Percentiles rank a stretch among this genome's conserved stretches.
Evolutionary conservation across 495 filamentous ascomycete genomes (phyloP).

Genomic region (Penicillium fimorum): DNA sequence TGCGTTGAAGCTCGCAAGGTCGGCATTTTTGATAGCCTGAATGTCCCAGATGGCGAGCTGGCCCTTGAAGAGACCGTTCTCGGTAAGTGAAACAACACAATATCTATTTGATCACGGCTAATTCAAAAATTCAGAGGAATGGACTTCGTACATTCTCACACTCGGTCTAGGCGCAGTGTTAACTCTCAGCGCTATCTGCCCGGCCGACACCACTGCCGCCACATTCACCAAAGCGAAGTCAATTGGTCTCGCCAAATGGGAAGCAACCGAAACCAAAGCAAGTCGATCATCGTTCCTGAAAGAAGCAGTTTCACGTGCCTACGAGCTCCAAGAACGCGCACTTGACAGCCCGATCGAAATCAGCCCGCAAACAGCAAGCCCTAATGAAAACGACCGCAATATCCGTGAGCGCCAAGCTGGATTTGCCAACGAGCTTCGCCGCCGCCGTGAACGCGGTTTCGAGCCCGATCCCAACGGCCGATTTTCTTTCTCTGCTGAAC

Average conservation of each 20-base stretch:
- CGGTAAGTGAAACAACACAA: constrained; percentile 38
- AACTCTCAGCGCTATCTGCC: constrained; percentile 48
- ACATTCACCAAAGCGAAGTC: constrained; percentile 53
- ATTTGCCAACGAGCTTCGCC: constrained; percentile 28
- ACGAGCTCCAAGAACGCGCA: constrained; percentile 49
- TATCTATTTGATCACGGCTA: constrained; percentile 22
- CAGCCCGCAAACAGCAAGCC: constrained; percentile 10
- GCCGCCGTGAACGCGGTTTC: constrained; percentile 18
- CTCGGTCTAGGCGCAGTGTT: constrained; percentile 58
- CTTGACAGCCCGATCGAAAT: constrained; percentile 2
- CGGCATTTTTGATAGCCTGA: constrained; percentile 55
- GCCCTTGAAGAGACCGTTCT: constrained; percentile 54
- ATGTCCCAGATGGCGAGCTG: constrained; percentile 47
- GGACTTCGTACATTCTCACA: constrained; percentile 60
- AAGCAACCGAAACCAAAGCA: constrained; percentile 39
- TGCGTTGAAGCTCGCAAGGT: constrained; percentile 52
- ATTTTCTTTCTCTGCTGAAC: constrained; percentile 39
- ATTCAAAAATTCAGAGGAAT: constrained; percentile 54
- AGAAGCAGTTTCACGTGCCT: constrained; percentile 59
- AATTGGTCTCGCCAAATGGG: constrained; percentile 59
- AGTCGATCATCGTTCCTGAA: constrained; percentile 62
- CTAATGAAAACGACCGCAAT: constrained; percentile 13
- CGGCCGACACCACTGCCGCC: constrained; percentile 41
- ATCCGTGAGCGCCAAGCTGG: constrained; percentile 38
- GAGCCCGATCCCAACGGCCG: constrained; percentile 32